Conservation (phyloP, 2,329 filamentous ascomycete genomes). For the Exutisphaerella laricina region DNA sequence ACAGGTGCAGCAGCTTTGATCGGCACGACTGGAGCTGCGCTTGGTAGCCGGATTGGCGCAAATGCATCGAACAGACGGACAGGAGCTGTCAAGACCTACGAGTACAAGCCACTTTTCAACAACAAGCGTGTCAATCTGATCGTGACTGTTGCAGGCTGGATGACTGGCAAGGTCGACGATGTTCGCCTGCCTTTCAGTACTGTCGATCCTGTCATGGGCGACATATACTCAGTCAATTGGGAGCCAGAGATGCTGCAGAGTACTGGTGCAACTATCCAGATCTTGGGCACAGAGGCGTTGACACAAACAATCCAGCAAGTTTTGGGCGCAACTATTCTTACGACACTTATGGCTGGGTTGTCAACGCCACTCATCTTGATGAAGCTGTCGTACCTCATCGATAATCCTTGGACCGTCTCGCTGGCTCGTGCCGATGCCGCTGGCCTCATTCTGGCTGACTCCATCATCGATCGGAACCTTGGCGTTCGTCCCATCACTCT, state of each 20-base stretch:
- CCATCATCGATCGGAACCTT: slow-evolving; percentile 82
- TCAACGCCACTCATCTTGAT: slow-evolving; percentile 88
- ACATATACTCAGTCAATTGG: slow-evolving; percentile 95
- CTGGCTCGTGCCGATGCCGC: slow-evolving; percentile 82
- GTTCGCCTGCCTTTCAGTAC: slow-evolving; percentile 94
- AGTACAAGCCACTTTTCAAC: slow-evolving; percentile 94
- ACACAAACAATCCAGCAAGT: slow-evolving; percentile 96
- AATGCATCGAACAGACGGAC: slow-evolving; percentile 82
- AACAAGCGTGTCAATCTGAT: slow-evolving; percentile 97
- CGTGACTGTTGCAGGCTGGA: slow-evolving; percentile 93
- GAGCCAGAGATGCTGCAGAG: slow-evolving; percentile 96
- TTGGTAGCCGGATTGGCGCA: slow-evolving; percentile 79
- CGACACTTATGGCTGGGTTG: slow-evolving; percentile 84
- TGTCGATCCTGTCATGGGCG: slow-evolving; percentile 94
- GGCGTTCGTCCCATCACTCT: slow-evolving; percentile 88
- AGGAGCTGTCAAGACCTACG: slow-evolving; percentile 90
- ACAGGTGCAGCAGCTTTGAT: slow-evolving; percentile 91
- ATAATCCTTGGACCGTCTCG: slow-evolving; percentile 98
- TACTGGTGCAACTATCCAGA: slow-evolving; percentile 98
- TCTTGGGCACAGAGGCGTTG: slow-evolving; percentile 93
- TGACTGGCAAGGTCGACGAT: slow-evolving; percentile 96
- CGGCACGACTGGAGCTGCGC: slow-evolving; percentile 79
- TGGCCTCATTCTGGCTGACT: slow-evolving; percentile 89
- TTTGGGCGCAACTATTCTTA: slow-evolving; percentile 80
- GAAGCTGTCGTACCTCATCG: slow-evolving; percentile 91